phyloP scores from a whole-genome alignment of 306 rosid species.

The Quercus parvula region DNA sequence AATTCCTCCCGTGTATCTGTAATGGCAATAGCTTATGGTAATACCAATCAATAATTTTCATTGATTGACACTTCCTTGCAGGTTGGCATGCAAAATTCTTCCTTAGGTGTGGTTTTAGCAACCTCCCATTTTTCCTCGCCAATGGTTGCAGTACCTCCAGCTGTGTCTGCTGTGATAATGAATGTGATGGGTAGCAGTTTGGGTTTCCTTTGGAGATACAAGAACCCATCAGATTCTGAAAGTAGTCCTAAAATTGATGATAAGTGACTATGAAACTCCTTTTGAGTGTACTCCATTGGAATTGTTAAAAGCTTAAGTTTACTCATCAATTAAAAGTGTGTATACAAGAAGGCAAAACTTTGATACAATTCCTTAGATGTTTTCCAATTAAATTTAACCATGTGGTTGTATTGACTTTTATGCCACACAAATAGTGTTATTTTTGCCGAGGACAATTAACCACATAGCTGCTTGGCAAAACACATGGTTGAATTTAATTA shows the following conservation, averaged over 20 bases:
- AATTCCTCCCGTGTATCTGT: neutral
- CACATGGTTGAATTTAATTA: too few species aligned
- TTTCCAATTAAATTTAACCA: too few species aligned
- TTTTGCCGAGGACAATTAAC: too few species aligned
- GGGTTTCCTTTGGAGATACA: constrained; percentile 32
- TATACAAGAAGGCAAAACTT: too few species aligned
- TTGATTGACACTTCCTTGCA: neutral
- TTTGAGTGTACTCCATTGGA: neutral
- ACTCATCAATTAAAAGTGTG: too few species aligned
- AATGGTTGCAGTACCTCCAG: constrained; percentile 39
- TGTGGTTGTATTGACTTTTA: too few species aligned
- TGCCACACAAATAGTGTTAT: too few species aligned
- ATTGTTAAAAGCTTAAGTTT: neutral
- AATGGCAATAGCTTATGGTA: neutral
- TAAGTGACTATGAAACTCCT: neutral
- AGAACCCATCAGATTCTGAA: constrained; percentile 21
- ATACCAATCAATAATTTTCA: neutral
- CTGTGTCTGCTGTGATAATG: constrained; percentile 45
- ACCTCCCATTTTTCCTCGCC: constrained; percentile 37
- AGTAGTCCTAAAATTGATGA: neutral
- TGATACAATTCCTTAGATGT: too few species aligned
- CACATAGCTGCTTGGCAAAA: too few species aligned
- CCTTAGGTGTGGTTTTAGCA: constrained; percentile 40
- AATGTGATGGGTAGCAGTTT: constrained; percentile 46
- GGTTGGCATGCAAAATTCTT: constrained; percentile 52